Evolutionary conservation across 2,329 filamentous ascomycete genomes (phyloP), one percentile per base, ranked within the genome.

Genomic region (Chaetomiaceae sp.): DNA sequence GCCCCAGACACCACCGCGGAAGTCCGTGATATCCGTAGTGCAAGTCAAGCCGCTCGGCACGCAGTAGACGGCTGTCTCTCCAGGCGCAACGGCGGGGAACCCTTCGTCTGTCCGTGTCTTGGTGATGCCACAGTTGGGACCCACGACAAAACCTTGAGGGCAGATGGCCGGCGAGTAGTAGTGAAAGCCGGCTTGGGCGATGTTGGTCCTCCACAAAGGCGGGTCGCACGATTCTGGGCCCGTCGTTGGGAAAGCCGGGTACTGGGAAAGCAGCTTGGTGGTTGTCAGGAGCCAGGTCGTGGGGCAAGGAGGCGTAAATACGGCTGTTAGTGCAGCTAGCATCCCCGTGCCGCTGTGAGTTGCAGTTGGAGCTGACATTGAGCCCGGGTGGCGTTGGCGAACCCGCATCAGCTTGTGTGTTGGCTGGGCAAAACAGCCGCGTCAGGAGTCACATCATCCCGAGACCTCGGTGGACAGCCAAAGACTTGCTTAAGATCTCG

Each of bases 111-210:
- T 62, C 27, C 64, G 57, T 8, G 61, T 63, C 29, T 63, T 61
- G 20, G 61, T 60, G 33, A 68, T 51, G 5, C 61, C 57, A 51
- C 69, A 72, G 39, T 54, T 59, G 4, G 59, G 55, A 2, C 69
- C 70, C 27, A 68, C 67, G 15, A 55, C 57, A 57, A 73, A 72
- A 6, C 69, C 70, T n/a, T 55, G 59, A 0, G 70, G 70, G 46
- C 70, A 73, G 47, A 72, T 67, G 23, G 70, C 70, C 0, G 71
- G 70, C n/a, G 71, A 72, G 58, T 72, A 73, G 57, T 68, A 70
- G 39, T 64, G 61, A 51, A 73, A 73, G 12, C 70, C 71, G 22
- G 65, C 61, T 34, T 61, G 61, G 5, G 62, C 61, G 25, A 74
- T 54, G 56, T 72, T 72, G 39, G 56, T 49, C 1, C 39, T 47